A percentile compares a stretch with the other conserved stretches of the same genome.
Evolutionary conservation across 2,329 filamentous ascomycete species (phyloP).

Genomic region (Daldinia eschscholtzii): DNA sequence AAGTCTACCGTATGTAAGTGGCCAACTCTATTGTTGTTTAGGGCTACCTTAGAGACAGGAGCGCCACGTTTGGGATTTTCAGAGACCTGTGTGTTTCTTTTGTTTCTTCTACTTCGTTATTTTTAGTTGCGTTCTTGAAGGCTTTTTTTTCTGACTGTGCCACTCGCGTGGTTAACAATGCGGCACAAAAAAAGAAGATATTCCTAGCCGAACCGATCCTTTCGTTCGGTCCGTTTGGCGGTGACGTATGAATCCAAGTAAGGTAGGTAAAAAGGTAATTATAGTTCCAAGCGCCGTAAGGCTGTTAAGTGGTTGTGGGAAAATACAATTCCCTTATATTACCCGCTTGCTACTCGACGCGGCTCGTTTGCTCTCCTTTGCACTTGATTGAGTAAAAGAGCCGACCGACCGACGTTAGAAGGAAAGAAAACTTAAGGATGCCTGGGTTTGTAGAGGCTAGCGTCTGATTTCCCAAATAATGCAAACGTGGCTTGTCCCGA

Average conservation of each 20-base stretch:
- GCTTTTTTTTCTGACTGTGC: conserved; percentile 34
- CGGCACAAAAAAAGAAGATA: conserved; percentile 17
- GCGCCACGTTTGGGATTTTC: conserved; percentile 17
- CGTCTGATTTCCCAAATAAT: conserved; percentile 34
- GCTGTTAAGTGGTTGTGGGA: conserved; percentile 11
- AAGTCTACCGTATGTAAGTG: conserved; percentile 8
- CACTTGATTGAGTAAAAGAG: conserved; percentile 5
- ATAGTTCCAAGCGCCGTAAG: conserved; percentile 16
- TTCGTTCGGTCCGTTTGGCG: conserved; percentile 39
- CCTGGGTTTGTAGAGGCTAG: conserved; percentile 27
- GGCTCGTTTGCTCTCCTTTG: conserved; percentile 16
- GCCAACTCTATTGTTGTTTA: conserved; percentile 13
- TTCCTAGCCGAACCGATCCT: conserved; percentile 41
- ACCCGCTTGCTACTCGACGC: conserved; percentile 1
- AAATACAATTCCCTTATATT: conserved; percentile 21
- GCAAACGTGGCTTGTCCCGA: conserved; percentile 42
- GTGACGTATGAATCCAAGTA: conserved; percentile 24
- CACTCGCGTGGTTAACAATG: conserved; percentile 35
- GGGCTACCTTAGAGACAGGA: conserved; percentile 13
- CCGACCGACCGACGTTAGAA: not conserved
- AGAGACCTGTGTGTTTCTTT: conserved; percentile 2
- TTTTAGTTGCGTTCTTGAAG: conserved; percentile 27
- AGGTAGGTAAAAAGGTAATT: conserved; percentile 16
- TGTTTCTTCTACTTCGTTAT: conserved; percentile 23
- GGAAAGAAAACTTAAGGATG: conserved; percentile 9